These are phyloP conservation scores for Yamadazyma dushanensis DNA, from an alignment of 1,139 yeast species.

Conservation along the genomic window DNA sequence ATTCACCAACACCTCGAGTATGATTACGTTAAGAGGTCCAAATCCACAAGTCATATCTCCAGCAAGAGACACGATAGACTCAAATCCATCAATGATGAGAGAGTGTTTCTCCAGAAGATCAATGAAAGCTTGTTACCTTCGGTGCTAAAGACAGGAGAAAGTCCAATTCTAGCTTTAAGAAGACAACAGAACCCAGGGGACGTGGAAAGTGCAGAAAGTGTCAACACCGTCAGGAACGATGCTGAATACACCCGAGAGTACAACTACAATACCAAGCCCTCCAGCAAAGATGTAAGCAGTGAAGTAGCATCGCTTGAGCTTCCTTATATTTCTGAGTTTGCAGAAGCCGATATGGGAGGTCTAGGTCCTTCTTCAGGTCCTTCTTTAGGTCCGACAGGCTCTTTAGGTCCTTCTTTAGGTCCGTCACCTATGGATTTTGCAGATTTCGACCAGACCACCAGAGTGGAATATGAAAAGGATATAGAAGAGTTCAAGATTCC, in stretches of 20 bases:
- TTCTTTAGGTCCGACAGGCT: too few species aligned
- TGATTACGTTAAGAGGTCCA: conserved; percentile 22
- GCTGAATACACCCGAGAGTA: conserved; percentile 6
- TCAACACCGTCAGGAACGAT: conserved; percentile 1
- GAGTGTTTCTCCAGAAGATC: conserved; percentile 29
- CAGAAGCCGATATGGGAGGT: conserved; percentile 16
- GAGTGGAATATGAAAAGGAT: conserved; percentile 17
- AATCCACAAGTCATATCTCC: conserved; percentile 25
- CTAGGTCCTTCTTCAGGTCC: not conserved
- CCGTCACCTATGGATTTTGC: conserved; percentile 20
- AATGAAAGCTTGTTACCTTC: conserved; percentile 37
- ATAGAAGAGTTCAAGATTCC: conserved; percentile 39
- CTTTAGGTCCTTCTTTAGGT: not conserved
- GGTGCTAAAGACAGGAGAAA: conserved; percentile 34
- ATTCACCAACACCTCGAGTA: conserved; percentile 5
- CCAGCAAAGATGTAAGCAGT: not conserved
- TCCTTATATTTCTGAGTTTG: conserved; percentile 28
- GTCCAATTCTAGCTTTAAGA: conserved; percentile 30
- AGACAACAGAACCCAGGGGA: conserved; percentile 19
- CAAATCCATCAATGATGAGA: conserved; percentile 36
- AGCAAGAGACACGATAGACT: conserved; percentile 23
- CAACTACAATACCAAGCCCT: conserved; percentile 5
- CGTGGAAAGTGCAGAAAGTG: not conserved
- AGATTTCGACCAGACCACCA: conserved; percentile 27
- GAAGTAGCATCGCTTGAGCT: conserved; percentile 15